These are phyloP conservation scores for Rhododendron molle DNA, from an alignment of 148 eudicot genomes.

Conservation along the genomic window DNA sequence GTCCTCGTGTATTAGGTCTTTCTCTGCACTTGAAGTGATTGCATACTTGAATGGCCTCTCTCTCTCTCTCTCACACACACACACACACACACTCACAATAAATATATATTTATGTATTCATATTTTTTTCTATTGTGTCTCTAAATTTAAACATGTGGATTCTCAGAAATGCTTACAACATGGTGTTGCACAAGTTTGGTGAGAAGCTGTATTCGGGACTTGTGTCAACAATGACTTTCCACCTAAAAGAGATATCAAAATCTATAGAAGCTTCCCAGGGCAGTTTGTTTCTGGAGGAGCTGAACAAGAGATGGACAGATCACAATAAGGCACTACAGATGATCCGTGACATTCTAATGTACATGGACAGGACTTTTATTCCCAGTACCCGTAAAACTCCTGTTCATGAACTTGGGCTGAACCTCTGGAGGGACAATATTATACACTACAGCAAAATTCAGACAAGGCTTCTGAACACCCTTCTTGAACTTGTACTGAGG, in stretches of 20 bases:
- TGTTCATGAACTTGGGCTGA: slow-evolving; percentile 37
- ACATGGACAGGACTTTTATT: background rate
- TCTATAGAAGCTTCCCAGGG: slow-evolving; percentile 71
- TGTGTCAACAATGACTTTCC: slow-evolving; percentile 68
- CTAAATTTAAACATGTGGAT: slow-evolving; percentile 9
- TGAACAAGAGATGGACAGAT: slow-evolving; percentile 66
- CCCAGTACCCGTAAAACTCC: background rate
- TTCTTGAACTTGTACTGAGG: slow-evolving; percentile 54
- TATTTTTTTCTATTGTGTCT: background rate
- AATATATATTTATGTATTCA: background rate
- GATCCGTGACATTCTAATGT: slow-evolving; percentile 47
- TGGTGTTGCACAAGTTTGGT: slow-evolving; percentile 49
- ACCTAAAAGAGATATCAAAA: slow-evolving; percentile 56
- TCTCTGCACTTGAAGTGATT: background rate
- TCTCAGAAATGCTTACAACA: slow-evolving; percentile 79
- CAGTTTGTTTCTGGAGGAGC: slow-evolving; percentile 21
- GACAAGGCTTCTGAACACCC: slow-evolving; percentile 52
- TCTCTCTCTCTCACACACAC: background rate
- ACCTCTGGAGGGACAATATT: slow-evolving; percentile 76
- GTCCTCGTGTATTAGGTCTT: background rate
- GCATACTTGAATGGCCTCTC: background rate
- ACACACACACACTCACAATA: no score
- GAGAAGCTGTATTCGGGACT: slow-evolving; percentile 59
- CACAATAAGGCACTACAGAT: slow-evolving; percentile 79
- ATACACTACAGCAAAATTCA: slow-evolving; percentile 55